A percentile compares a stretch with the other conserved stretches of the same genome.
Conservation (phyloP, 2,329 filamentous ascomycete species). For the Fusarium buxicola region DNA sequence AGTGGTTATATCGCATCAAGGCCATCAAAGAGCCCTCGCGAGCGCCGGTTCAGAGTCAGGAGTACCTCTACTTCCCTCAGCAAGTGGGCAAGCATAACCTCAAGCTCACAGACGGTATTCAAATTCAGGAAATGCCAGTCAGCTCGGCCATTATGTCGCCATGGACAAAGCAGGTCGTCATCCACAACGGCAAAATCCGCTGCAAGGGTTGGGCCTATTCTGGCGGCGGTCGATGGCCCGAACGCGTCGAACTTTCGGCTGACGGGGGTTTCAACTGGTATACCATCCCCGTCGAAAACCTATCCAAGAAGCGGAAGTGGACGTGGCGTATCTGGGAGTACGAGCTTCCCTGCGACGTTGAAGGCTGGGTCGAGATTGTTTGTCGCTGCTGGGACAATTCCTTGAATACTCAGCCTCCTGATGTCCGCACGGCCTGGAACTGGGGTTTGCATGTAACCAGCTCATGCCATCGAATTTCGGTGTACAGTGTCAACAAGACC, state of each 20-base stretch:
- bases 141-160: conserved; percentile 75
- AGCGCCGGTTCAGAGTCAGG: conserved; percentile 72
- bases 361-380: conserved; percentile 71
- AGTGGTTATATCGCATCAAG: conserved; percentile 72
- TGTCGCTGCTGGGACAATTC: conserved; percentile 71
- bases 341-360: conserved; percentile 70
- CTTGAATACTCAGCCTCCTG: conserved; percentile 69
- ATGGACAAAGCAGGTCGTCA: conserved; percentile 67
- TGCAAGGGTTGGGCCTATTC: conserved; percentile 70
- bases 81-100: conserved; percentile 77
- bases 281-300: conserved; percentile 67
- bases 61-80: conserved; percentile 76
- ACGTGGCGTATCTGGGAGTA: conserved; percentile 74
- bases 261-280: conserved; percentile 76
- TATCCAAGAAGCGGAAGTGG: conserved; percentile 71
- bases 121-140: conserved; percentile 79
- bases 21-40: conserved; percentile 66
- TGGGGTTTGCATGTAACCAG: conserved; percentile 75
- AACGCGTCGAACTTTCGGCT: conserved; percentile 71
- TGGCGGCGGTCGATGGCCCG: conserved; percentile 69
- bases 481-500: conserved; percentile 71
- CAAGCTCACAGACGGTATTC: conserved; percentile 68
- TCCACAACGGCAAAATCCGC: conserved; percentile 69
- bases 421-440: conserved; percentile 69
- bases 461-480: conserved; percentile 68